phyloP scores from a whole-genome alignment of 2,329 filamentous ascomycete species.

The Knufia fluminis region DNA sequence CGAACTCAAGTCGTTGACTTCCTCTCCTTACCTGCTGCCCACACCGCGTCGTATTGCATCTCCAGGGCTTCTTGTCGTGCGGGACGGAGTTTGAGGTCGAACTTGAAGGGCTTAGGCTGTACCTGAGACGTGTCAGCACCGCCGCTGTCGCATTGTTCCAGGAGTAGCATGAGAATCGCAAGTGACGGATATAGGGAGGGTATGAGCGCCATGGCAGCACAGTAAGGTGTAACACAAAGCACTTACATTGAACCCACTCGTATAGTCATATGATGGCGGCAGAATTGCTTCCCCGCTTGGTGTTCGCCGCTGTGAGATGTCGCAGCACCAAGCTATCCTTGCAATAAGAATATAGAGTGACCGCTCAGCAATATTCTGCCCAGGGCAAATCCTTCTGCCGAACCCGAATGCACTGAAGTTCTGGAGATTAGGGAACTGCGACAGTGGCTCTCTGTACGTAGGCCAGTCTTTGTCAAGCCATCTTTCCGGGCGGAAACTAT shows the following conservation, averaged over 20 bases:
- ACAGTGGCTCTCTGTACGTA: conserved; percentile 45
- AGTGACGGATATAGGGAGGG: background rate
- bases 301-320: conserved; percentile 8
- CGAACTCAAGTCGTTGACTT: too few species aligned
- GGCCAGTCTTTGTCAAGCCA: conserved; percentile 45
- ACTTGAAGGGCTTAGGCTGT: conserved; percentile 14
- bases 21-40: too few species aligned
- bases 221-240: background rate
- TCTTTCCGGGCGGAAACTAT: conserved; percentile 44
- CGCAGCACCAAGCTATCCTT: conserved; percentile 28
- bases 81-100: conserved; percentile 10
- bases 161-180: background rate
- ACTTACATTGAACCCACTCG: conserved; percentile 16
- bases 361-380: conserved; percentile 23
- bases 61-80: too few species aligned
- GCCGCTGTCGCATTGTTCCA: too few species aligned
- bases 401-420: conserved; percentile 48
- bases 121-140: background rate
- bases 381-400: conserved; percentile 37
- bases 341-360: conserved; percentile 19
- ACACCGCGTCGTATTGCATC: too few species aligned
- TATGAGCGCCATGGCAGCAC: background rate
- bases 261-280: conserved; percentile 16
- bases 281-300: background rate
- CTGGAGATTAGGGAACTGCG: conserved; percentile 43